Base-by-base conservation (phyloP, 192 early-diverging fungal species). In the Coemansia sp. region DNA sequence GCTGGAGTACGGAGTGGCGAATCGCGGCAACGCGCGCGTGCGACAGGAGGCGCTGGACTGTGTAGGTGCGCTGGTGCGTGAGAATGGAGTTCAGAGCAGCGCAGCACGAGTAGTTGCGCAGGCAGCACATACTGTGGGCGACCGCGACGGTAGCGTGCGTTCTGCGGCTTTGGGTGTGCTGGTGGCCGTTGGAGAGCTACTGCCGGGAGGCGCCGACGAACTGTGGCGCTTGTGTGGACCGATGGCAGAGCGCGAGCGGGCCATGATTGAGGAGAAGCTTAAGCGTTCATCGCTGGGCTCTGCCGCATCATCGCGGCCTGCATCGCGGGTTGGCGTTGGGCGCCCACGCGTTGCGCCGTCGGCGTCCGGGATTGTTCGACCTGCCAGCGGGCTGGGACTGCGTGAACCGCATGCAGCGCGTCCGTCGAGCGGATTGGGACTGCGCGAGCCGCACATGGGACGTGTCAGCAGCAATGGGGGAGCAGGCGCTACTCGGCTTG, bases 41-140 rank as follows among this genome's bases (percentile, higher is more conserved):
- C 83, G 94, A 21, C 86, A 86, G 2, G 94, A 96, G 69, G 89
- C 90, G 28, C 76, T 96, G 48, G 92, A 96, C 50, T 91, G 92
- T 55, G 69, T 96, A 3, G 86, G 83, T 8, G 79, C 74, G 10
- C 61, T 96, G 25, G 83, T 94, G 31, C 88, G 93, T 44, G 78
- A 81, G 67, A 9, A 44, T 16, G 38, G 38, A 3, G 38, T 16
- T 2, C 38, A 44, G 38, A 14, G 12, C 3, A 14, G 38, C 7
- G 38, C 38, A 16, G 38, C 38, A 14, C 38, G 38, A 4, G 38
- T 44, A 16, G 38, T 44, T 44, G 59, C 78, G 60, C 71, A 83
- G 32, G 87, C 92, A 14, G 68, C 83, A n/a, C 88, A 91, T 23
- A 76, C 83, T 0, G 65, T 96, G 34, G 83, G 83, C 7, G 94